A percentile compares a stretch with the other conserved stretches of the same genome.
Evolutionary conservation across 352 stramenopile species (phyloP).

Genomic region (Phytopythium aichiense): DNA sequence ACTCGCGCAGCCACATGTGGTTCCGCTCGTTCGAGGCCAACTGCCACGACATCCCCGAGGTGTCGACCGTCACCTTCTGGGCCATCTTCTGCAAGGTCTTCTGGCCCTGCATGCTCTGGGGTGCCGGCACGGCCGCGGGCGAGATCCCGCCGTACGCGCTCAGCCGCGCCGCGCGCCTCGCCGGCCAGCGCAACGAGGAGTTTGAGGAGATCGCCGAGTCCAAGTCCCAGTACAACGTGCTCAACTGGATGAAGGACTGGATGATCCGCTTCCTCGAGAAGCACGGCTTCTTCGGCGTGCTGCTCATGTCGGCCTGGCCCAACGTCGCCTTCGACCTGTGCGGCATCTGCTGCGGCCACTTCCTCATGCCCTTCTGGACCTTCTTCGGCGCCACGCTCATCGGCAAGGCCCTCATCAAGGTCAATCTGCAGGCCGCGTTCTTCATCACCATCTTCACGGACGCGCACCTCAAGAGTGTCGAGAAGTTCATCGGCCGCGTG

Average conservation of each 20-base stretch:
- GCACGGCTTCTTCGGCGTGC: conserved; percentile 91
- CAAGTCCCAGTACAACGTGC: conserved; percentile 82
- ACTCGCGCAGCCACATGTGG: conserved; percentile 88
- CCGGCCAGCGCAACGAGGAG: conserved; percentile 85
- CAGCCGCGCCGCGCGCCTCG: conserved; percentile 80
- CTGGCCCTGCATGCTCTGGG: conserved; percentile 88
- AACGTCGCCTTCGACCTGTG: conserved; percentile 95
- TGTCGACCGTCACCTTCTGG: conserved; percentile 66
- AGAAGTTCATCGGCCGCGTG: conserved; percentile 78
- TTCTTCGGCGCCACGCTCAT: conserved; percentile 94
- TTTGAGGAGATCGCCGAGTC: conserved; percentile 86
- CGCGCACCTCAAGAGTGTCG: conserved; percentile 75
- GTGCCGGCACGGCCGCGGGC: conserved; percentile 89
- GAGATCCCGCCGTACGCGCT: conserved; percentile 94
- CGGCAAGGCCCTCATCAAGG: conserved; percentile 92
- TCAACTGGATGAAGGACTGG: conserved; percentile 91
- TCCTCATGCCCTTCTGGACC: conserved; percentile 94
- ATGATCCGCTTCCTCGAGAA: conserved; percentile 92
- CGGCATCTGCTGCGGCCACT: conserved; percentile 93
- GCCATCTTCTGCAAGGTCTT: conserved; percentile 91
- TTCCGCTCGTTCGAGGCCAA: conserved; percentile 81
- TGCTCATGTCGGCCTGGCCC: conserved; percentile 93
- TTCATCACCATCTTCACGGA: conserved; percentile 92
- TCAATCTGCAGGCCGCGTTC: conserved; percentile 87
- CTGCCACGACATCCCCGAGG: conserved; percentile 39